Conservation (phyloP, 2,329 filamentous ascomycete species). For the Clonostachys rosea region DNA sequence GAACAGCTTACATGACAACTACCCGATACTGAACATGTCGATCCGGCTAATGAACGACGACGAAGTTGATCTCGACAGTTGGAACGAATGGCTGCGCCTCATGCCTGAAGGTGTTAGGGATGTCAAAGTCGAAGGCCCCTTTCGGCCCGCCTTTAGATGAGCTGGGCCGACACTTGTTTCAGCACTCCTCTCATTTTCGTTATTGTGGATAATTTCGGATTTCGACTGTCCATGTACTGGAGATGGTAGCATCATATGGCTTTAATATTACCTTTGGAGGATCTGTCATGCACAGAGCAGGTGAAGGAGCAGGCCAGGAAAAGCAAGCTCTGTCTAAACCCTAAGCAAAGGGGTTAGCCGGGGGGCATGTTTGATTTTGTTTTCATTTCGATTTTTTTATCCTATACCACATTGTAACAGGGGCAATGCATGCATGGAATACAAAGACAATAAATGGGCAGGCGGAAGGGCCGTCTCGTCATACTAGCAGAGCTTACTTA, state of each 20-base stretch:
- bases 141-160: constrained; percentile 16
- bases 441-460: too few relatives aligned
- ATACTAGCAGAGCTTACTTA: too few relatives aligned
- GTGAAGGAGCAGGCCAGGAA: not conserved
- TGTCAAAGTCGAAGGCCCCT: constrained; percentile 49
- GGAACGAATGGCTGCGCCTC: constrained; percentile 53
- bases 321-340: not conserved
- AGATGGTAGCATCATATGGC: not conserved
- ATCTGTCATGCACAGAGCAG: not conserved
- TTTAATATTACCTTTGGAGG: too few relatives aligned
- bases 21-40: constrained; percentile 42
- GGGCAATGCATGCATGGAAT: too few relatives aligned
- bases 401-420: too few relatives aligned
- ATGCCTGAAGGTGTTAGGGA: constrained; percentile 54
- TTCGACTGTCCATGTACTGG: not conserved
- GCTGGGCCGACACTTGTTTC: not conserved
- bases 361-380: too few relatives aligned
- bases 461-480: too few relatives aligned
- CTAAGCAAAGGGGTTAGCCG: too few relatives aligned
- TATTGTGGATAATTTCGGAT: not conserved
- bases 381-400: too few relatives aligned
- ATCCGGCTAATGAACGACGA: constrained; percentile 44
- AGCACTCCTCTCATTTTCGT: not conserved
- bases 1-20: constrained; percentile 33
- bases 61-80: constrained; percentile 44